Evolutionary conservation across 2,329 filamentous ascomycete species (phyloP), one percentile per base, ranked within the genome.

Genomic region (Macrophomina tecta): DNA sequence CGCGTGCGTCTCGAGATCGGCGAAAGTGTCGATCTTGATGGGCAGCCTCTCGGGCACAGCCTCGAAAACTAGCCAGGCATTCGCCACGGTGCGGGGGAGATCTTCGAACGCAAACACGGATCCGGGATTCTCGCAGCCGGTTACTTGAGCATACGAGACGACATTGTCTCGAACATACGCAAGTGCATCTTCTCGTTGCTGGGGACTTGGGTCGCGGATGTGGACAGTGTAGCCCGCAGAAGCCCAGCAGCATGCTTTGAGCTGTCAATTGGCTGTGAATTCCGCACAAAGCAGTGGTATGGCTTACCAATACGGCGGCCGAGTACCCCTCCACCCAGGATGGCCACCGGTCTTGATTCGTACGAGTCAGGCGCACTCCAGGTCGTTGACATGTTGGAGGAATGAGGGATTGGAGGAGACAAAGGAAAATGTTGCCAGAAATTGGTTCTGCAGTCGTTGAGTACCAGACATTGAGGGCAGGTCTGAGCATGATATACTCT

Each of bases 41-140:
- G 78, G 70, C 9, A 85, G 75, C 64, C 78, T 82, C 71, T 86
- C 85, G 0, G 84, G 85, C 0, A 87, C 80, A 14, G 81, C 83
- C 72, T 86, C 85, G 67, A 86, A 80, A n/a, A 86, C 81, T 5
- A 86, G 76, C 85, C 82, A 87, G 2, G 84, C 80, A 40, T 82
- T 73, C 1, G 72, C 62, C 5, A 86, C 80, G 0, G 84, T 81
- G 0, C 70, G 61, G 7, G 75, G 67, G 1, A 86, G 70, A 34
- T 80, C 75, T 5, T 78, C 74, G n/a, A 79, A 76, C 2, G 76
- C 76, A 9, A 72, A 64, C 0, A 75, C 71, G 0, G 67, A 72
- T 0, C 80, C 81, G 65, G 64, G 69, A 4, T 18, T 11, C 45
- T 49, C 30, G 45, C 45, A 49, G 40, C 45, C 52, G 49, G 55